Conservation (phyloP, 2,329 filamentous ascomycete species). For the Verticillium klebahnii region DNA sequence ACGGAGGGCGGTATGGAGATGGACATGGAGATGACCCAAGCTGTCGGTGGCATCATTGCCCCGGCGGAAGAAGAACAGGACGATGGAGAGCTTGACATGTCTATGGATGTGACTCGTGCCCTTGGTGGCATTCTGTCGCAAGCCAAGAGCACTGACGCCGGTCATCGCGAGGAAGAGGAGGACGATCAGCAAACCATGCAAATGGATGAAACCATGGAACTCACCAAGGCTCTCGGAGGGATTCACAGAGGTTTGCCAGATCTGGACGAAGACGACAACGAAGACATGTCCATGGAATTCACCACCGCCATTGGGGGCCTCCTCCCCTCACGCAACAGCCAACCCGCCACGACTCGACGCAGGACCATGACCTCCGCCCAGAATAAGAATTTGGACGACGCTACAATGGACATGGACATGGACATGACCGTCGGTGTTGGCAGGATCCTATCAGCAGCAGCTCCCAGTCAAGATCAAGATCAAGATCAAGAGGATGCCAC, state of each 20-base stretch:
- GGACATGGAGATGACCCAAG: slow-evolving; percentile 53
- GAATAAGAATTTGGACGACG: slow-evolving; percentile 49
- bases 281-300: slow-evolving; percentile 77
- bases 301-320: slow-evolving; percentile 61
- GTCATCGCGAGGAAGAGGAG: neutral
- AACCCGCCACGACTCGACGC: slow-evolving; percentile 16
- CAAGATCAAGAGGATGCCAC: slow-evolving; percentile 24
- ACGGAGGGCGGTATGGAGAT: slow-evolving; percentile 38
- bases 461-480: slow-evolving; percentile 11
- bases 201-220: slow-evolving; percentile 74
- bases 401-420: slow-evolving; percentile 46
- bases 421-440: slow-evolving; percentile 50
- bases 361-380: slow-evolving; percentile 23
- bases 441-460: slow-evolving; percentile 28
- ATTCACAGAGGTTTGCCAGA: slow-evolving; percentile 41
- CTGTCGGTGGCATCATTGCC: slow-evolving; percentile 49
- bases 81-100: slow-evolving; percentile 63
- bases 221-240: slow-evolving; percentile 72
- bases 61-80: slow-evolving; percentile 55
- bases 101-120: slow-evolving; percentile 88
- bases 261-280: slow-evolving; percentile 40
- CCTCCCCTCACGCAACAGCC: slow-evolving; percentile 26
- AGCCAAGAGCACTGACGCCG: neutral
- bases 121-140: slow-evolving; percentile 69
- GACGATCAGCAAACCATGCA: neutral